Evolutionary conservation across 148 eudicot genomes (phyloP).

Genomic region (Spergularia marina): DNA sequence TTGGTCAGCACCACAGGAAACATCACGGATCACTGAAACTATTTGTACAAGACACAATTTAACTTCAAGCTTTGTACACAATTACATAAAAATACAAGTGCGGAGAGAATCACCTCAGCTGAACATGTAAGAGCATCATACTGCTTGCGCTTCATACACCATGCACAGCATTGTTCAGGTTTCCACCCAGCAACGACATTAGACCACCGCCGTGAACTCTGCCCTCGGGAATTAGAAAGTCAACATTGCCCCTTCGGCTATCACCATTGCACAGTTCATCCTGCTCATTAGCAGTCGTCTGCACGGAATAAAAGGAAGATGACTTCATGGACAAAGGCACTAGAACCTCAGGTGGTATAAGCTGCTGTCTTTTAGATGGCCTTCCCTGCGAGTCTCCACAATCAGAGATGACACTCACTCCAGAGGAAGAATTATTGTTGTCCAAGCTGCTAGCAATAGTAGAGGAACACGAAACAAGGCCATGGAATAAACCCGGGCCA

Average conservation of each 20-base stretch:
- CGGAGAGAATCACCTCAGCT: background rate
- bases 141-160: conserved; percentile 31
- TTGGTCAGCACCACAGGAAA: conserved; percentile 11
- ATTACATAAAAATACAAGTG: conserved; percentile 25
- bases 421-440: conserved; percentile 48
- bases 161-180: conserved; percentile 51
- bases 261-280: conserved; percentile 24
- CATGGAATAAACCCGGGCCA: conserved; percentile 79
- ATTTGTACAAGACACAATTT: conserved; percentile 23
- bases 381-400: conserved; percentile 40
- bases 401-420: conserved; percentile 56
- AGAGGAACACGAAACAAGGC: conserved; percentile 55
- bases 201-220: conserved; percentile 95
- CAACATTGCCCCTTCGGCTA: conserved; percentile 23
- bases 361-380: conserved; percentile 46
- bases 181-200: conserved; percentile 73
- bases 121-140: background rate
- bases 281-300: conserved; percentile 29
- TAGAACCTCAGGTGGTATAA: conserved; percentile 81
- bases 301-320: conserved; percentile 36
- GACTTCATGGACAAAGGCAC: conserved; percentile 95
- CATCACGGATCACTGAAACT: conserved; percentile 12
- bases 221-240: conserved; percentile 58
- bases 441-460: conserved; percentile 37
- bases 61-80: conserved; percentile 37